Evolutionary conservation across 2,329 filamentous ascomycete genomes (phyloP).

Genomic region (Colletotrichum sp.): DNA sequence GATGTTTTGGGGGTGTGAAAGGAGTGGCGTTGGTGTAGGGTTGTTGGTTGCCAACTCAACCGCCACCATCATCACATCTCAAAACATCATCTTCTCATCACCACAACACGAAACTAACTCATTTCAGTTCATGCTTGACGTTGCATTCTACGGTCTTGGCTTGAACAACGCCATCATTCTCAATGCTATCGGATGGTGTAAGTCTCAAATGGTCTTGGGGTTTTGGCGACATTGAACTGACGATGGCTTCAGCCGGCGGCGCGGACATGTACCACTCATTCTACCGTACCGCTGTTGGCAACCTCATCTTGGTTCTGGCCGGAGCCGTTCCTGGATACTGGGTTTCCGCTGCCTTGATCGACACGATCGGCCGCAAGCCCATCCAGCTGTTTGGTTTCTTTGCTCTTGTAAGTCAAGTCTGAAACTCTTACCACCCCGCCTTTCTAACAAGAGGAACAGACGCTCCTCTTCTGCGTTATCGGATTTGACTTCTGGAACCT

Average conservation of each 20-base stretch:
- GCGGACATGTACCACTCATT: slow-evolving; percentile 70
- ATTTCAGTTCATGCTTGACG: slow-evolving; percentile 69
- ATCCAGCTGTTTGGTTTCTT: slow-evolving; percentile 66
- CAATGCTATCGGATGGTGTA: slow-evolving; percentile 70
- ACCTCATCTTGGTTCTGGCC: slow-evolving; percentile 79
- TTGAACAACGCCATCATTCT: slow-evolving; percentile 80
- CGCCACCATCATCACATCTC: neutral
- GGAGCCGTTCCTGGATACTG: slow-evolving; percentile 85
- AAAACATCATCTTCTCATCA: neutral
- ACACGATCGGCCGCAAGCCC: slow-evolving; percentile 77
- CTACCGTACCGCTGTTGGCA: slow-evolving; percentile 78
- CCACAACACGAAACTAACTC: neutral
- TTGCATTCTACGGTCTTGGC: slow-evolving; percentile 71
- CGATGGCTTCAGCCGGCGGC: slow-evolving; percentile 33
- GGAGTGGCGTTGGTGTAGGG: neutral
- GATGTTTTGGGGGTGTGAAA: accelerated
- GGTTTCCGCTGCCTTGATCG: slow-evolving; percentile 77
- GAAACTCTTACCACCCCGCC: neutral
- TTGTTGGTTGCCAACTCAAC: neutral
- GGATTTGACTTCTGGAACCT: slow-evolving; percentile 49
- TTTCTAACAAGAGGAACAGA: slow-evolving; percentile 16
- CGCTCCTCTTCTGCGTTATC: slow-evolving; percentile 52
- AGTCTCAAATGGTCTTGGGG: neutral
- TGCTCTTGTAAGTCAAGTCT: slow-evolving; percentile 31
- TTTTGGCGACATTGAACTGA: neutral